These are phyloP conservation scores for Persicaria tinctoria DNA, from an alignment of 148 eudicot genomes.

Conservation along the genomic window DNA sequence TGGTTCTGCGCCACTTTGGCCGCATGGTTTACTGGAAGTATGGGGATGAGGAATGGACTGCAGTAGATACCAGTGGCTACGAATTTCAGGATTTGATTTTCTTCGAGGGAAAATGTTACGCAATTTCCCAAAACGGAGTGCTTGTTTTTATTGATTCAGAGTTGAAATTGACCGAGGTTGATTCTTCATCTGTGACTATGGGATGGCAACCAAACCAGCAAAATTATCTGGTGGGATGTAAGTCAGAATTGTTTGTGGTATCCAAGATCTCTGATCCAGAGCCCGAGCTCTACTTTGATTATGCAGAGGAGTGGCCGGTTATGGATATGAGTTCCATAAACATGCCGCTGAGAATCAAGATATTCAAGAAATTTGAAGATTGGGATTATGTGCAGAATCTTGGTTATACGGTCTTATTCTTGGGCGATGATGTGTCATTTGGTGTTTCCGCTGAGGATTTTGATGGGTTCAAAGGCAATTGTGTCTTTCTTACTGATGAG, in stretches of 20 bases:
- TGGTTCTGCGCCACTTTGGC: conserved; percentile 10
- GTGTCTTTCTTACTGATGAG: conserved; percentile 14
- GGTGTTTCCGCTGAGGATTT: conserved; percentile 7
- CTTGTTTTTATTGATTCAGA: conserved; percentile 8
- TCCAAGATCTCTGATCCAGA: conserved; percentile 5
- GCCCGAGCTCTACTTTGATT: background rate
- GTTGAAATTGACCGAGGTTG: background rate
- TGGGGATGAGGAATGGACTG: conserved; percentile 13
- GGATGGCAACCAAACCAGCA: background rate
- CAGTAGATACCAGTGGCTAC: background rate
- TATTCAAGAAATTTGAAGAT: background rate
- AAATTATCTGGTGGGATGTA: background rate
- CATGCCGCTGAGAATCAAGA: background rate
- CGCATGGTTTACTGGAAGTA: conserved; percentile 2
- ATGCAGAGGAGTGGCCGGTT: background rate
- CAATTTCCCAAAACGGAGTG: conserved; percentile 5
- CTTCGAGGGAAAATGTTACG: conserved; percentile 11
- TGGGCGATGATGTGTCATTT: conserved; percentile 22
- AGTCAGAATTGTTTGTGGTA: conserved; percentile 11
- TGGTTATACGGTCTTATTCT: conserved; percentile 12
- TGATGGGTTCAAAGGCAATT: conserved; percentile 13
- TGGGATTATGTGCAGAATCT: conserved; percentile 6
- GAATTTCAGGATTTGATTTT: conserved; percentile 11
- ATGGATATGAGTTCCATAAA: background rate
- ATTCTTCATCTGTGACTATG: background rate